Percentiles rank a stretch among this genome's conserved stretches.
These are phyloP conservation scores for Triangularia setosa DNA, from an alignment of 2,329 filamentous ascomycete species.

Conservation along the genomic window DNA sequence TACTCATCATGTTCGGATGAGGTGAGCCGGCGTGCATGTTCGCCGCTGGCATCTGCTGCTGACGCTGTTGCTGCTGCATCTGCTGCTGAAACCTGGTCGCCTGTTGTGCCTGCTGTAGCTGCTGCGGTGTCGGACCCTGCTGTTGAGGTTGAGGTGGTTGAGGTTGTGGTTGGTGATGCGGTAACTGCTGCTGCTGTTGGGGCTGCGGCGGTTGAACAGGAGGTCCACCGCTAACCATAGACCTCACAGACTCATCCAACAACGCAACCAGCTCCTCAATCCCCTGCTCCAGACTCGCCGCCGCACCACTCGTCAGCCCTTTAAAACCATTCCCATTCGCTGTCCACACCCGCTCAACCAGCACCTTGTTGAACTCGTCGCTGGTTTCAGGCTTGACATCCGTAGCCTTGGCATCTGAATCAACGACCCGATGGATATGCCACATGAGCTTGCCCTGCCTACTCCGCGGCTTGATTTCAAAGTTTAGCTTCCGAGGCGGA, in stretches of 20 bases:
- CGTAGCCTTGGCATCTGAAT: conserved; percentile 18
- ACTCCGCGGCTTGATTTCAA: conserved; percentile 50
- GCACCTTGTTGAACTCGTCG: conserved; percentile 36
- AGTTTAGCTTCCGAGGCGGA: conserved; percentile 38
- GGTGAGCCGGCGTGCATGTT: neutral
- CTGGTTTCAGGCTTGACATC: conserved; percentile 27
- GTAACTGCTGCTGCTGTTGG: conserved; percentile 3
- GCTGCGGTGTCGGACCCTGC: conserved; percentile 1
- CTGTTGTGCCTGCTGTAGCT: conserved; percentile 18
- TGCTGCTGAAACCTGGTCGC: conserved; percentile 11
- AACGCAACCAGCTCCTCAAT: conserved; percentile 44
- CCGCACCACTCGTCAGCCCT: conserved; percentile 46
- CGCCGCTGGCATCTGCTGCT: neutral
- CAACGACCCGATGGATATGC: conserved; percentile 17
- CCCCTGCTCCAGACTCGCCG: conserved; percentile 39
- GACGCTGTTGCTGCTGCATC: conserved; percentile 4
- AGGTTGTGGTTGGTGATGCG: neutral
- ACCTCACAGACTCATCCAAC: conserved; percentile 45
- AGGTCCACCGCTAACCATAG: conserved; percentile 1
- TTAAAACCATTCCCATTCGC: conserved; percentile 43
- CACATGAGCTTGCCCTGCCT: conserved; percentile 41
- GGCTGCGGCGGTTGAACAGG: conserved; percentile 5
- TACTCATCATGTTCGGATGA: neutral
- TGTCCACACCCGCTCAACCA: conserved; percentile 44
- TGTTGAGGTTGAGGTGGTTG: conserved; percentile 16